phyloP scores from a whole-genome alignment of 2,329 filamentous ascomycete species.

The Zarea fungicola region DNA sequence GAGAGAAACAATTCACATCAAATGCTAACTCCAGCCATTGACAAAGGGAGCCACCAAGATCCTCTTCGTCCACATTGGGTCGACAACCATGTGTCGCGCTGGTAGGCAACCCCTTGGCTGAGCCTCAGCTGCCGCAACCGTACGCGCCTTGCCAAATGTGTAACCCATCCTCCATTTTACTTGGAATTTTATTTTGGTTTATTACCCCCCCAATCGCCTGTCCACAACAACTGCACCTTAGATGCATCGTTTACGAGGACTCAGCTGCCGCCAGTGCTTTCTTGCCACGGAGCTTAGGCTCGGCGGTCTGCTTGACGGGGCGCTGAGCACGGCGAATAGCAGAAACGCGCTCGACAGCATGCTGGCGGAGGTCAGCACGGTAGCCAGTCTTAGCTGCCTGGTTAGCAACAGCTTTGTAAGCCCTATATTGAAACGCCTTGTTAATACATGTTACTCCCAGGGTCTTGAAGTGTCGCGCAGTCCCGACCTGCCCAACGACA shows the following conservation, averaged over 20 bases:
- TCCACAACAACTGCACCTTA: neutral
- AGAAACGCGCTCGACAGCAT: constrained; percentile 80
- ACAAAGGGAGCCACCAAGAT: constrained; percentile 14
- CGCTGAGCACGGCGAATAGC: constrained; percentile 77
- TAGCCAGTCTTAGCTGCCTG: constrained; percentile 79
- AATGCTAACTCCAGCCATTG: constrained; percentile 18
- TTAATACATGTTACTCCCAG: constrained; percentile 15
- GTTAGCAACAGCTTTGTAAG: constrained; percentile 84
- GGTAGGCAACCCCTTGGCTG: neutral
- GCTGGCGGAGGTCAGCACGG: constrained; percentile 70
- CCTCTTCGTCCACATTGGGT: constrained; percentile 8
- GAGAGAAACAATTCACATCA: constrained; percentile 14
- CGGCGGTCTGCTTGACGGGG: constrained; percentile 68
- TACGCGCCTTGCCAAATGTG: neutral
- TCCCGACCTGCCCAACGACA: too few relatives aligned
- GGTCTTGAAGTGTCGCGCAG: neutral
- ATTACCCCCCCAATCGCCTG: neutral
- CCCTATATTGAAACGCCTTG: constrained; percentile 46
- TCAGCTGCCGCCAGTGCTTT: constrained; percentile 70
- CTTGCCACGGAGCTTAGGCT: constrained; percentile 70
- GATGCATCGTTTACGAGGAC: constrained; percentile 14
- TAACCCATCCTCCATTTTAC: neutral
- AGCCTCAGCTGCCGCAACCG: neutral
- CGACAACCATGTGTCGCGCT: neutral
- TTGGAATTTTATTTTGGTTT: neutral